A percentile compares a stretch with the other conserved stretches of the same genome.
Evolutionary conservation across 2,329 filamentous ascomycete species (phyloP).

Genomic region (Venturia pyrina): DNA sequence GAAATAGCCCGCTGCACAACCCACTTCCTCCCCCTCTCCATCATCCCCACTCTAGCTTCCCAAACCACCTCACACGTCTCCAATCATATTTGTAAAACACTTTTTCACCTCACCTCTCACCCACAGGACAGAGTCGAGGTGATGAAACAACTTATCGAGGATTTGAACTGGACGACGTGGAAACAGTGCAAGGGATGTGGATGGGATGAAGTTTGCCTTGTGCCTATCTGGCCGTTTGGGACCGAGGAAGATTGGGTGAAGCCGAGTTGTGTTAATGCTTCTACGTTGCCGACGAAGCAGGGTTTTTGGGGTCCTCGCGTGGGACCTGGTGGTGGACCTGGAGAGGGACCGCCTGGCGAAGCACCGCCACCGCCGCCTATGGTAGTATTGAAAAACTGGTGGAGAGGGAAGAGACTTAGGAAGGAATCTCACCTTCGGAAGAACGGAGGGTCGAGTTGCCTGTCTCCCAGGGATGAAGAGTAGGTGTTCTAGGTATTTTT

Average conservation of each 20-base stretch:
- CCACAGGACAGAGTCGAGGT: slow-evolving; percentile 16
- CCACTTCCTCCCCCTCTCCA: slow-evolving; percentile 28
- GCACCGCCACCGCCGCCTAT: background rate
- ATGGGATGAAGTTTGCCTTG: slow-evolving; percentile 45
- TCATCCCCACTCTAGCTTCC: slow-evolving; percentile 20
- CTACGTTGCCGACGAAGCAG: background rate
- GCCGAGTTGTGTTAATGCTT: slow-evolving; percentile 30
- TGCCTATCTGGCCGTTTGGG: slow-evolving; percentile 57
- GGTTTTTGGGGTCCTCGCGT: slow-evolving; percentile 4
- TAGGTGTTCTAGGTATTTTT: too few species aligned
- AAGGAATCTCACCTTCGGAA: background rate
- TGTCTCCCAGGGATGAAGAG: too few species aligned
- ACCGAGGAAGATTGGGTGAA: slow-evolving; percentile 42
- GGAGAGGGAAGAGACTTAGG: background rate
- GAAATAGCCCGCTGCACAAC: slow-evolving; percentile 39
- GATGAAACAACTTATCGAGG: slow-evolving; percentile 34
- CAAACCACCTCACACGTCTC: slow-evolving; percentile 23
- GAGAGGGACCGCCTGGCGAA: background rate
- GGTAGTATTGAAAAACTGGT: background rate
- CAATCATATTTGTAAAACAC: slow-evolving; percentile 23
- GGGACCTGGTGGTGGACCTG: background rate
- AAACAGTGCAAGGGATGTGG: slow-evolving; percentile 45
- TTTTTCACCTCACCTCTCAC: slow-evolving; percentile 17
- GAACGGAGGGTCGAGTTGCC: background rate
- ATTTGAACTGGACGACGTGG: slow-evolving; percentile 51